These are phyloP conservation scores for Verticillium tricorpus DNA, from an alignment of 2,329 filamentous ascomycete genomes.

Conservation along the genomic window DNA sequence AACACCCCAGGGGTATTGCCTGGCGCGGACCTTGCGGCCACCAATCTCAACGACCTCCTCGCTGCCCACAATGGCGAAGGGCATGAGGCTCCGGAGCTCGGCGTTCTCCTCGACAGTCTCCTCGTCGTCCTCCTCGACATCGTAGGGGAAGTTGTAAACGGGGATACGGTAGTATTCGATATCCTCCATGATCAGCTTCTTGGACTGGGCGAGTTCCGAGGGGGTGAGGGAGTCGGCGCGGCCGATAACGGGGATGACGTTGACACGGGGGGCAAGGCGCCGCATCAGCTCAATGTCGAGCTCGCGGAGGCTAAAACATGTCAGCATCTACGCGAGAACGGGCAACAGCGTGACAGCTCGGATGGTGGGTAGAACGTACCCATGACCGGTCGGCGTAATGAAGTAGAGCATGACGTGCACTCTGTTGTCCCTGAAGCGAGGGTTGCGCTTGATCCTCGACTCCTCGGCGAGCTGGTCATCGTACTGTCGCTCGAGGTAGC, in stretches of 20 bases:
- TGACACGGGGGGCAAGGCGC: slow-evolving; percentile 94
- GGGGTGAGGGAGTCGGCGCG: slow-evolving; percentile 97
- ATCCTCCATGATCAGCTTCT: slow-evolving; percentile 99
- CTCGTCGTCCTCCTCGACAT: slow-evolving; percentile 98
- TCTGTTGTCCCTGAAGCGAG: slow-evolving; percentile 97
- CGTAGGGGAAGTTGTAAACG: slow-evolving; percentile 99
- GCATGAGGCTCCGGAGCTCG: slow-evolving; percentile 94
- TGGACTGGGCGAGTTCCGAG: slow-evolving; percentile 93
- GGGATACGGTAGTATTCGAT: slow-evolving; percentile 99
- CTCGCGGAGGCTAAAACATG: slow-evolving; percentile 73
- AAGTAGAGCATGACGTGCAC: slow-evolving; percentile 98
- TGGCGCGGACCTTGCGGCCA: slow-evolving; percentile 84
- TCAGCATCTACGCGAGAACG: slow-evolving; percentile 2
- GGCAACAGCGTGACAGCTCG: slow-evolving; percentile 11
- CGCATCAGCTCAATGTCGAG: slow-evolving; percentile 99
- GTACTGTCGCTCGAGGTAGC: slow-evolving; percentile 98
- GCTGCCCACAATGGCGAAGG: slow-evolving; percentile 96
- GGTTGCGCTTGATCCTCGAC: slow-evolving; percentile 99
- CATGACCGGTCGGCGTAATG: slow-evolving; percentile 96
- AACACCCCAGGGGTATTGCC: slow-evolving; percentile 98
- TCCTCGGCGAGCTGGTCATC: slow-evolving; percentile 99
- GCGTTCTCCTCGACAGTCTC: slow-evolving; percentile 99
- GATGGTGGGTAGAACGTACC: slow-evolving; percentile 46
- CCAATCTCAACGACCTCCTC: slow-evolving; percentile 94
- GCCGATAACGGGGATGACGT: slow-evolving; percentile 98